Evolutionary conservation across 2,329 filamentous ascomycete genomes (phyloP).

Genomic region (Phialophora expanda): DNA sequence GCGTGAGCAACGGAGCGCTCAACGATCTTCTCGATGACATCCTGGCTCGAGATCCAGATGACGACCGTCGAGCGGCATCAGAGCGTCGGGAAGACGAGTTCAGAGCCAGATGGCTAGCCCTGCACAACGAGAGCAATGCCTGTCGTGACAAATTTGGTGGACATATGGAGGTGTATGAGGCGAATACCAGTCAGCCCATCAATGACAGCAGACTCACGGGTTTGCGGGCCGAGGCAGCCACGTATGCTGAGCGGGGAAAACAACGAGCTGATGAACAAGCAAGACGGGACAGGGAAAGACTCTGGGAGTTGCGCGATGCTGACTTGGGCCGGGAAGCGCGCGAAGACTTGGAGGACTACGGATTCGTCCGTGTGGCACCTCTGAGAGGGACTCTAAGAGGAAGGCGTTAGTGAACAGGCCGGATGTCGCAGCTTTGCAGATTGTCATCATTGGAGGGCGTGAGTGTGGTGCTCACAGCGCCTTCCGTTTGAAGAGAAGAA

Average conservation of each 20-base stretch:
- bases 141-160: not conserved
- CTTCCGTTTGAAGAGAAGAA: not conserved
- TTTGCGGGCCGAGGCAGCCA: constrained; percentile 2
- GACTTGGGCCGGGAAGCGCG: not conserved
- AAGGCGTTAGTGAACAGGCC: not conserved
- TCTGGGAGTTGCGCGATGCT: constrained; percentile 9
- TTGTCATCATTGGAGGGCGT: not conserved
- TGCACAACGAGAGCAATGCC: not conserved
- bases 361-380: constrained; percentile 4
- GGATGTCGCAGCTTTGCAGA: not conserved
- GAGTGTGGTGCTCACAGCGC: not conserved
- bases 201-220: not conserved
- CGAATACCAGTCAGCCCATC: not conserved
- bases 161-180: constrained; percentile 8
- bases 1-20: not conserved
- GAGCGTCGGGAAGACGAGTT: not conserved
- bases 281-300: constrained; percentile 8
- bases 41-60: constrained; percentile 19
- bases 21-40: constrained; percentile 13
- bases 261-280: constrained; percentile 14
- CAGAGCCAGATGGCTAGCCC: not conserved
- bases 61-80: constrained; percentile 11
- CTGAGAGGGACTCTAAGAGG: not conserved
- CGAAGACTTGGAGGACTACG: constrained; percentile 9
- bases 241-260: constrained; percentile 3